phyloP scores from a whole-genome alignment of 2,329 filamentous ascomycete species.

The Nigrograna mackinnonii region DNA sequence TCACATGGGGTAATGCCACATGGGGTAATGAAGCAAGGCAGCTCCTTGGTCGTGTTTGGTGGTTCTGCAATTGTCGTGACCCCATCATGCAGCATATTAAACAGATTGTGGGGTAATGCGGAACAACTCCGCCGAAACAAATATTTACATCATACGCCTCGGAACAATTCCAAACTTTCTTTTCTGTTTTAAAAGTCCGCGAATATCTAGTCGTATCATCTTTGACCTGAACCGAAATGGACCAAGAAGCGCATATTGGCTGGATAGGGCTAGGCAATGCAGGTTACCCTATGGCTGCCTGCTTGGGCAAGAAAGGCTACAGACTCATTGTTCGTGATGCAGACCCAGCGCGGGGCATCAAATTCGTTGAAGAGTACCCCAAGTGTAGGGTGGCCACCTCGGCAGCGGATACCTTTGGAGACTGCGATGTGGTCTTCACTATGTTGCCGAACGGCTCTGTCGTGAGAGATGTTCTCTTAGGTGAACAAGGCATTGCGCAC shows the following conservation, averaged over 20 bases:
- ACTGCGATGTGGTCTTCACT: conserved; percentile 21
- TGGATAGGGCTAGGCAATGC: conserved; percentile 23
- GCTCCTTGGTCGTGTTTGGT: background rate
- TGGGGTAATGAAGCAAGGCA: too few species aligned
- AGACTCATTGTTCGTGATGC: conserved; percentile 19
- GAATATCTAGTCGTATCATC: too few species aligned
- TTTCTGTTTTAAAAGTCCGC: too few species aligned
- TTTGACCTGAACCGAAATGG: conserved; percentile 15
- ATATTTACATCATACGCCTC: conserved; percentile 1
- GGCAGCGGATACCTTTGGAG: conserved; percentile 14
- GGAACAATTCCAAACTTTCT: too few species aligned
- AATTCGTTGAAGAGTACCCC: conserved; percentile 20
- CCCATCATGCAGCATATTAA: conserved; percentile 7
- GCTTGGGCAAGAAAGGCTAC: conserved; percentile 19
- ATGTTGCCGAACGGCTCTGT: conserved; percentile 21
- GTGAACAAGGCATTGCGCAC: conserved; percentile 15
- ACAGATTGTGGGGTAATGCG: conserved; percentile 20
- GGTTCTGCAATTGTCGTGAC: conserved; percentile 1
- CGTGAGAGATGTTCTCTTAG: conserved; percentile 12
- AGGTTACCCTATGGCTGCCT: conserved; percentile 22
- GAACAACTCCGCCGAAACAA: conserved; percentile 13
- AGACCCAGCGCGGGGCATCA: conserved; percentile 16
- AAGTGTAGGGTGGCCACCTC: conserved; percentile 17
- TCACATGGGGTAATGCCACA: too few species aligned
- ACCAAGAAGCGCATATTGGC: conserved; percentile 13